Base-by-base conservation (phyloP, 2,329 filamentous ascomycete genomes). In the Mycosphaerella arachidis region DNA sequence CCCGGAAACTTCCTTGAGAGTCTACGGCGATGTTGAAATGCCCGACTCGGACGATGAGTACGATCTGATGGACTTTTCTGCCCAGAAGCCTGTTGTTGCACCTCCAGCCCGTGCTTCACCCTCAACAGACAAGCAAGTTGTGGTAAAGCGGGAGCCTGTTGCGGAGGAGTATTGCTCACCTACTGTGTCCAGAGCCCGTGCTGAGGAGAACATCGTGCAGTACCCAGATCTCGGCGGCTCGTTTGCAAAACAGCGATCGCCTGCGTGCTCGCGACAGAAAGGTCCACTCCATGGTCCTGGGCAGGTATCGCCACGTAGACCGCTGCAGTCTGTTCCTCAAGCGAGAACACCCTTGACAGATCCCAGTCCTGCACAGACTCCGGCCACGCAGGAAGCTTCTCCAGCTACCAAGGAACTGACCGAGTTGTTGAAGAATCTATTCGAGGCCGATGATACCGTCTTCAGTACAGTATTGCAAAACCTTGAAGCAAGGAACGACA, bases 21-120 rank as follows among this genome's bases (percentile, higher is more conserved):
- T 33, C 3, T 52, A 52, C 30, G 30, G 30, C 8, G 50, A 52
- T 35, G 30, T 35, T 10, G 50, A n/a, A 13, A 62, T 68, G 59
- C 57, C 65, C n/a, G 66, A 70, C 33, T 70, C 66, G 1, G 68
- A 71, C 27, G 66, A 69, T 10, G 68, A 71, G 6, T 69, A 68
- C 46, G 65, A 67, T 48, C 62, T 71, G 12, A 61, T 71, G 37
- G 60, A 70, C 56, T 68, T 70, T 30, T 60, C 63, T 6, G 57
- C 30, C 27, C 40, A 59, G 37, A 62, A 61, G 52, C 46, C 46
- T 30, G 29, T 29, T 18, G 20, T 20, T 16, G 29, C 4, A 27
- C n/a, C 46, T 29, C 20, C 46, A 20, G 1, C 46, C 13, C 24
- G 24, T 29, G 46, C 20, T 50, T 52, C 50, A n/a, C 50, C 50